Conservation (phyloP, 495 filamentous ascomycete genomes). For the Penicillium cinerascens region DNA sequence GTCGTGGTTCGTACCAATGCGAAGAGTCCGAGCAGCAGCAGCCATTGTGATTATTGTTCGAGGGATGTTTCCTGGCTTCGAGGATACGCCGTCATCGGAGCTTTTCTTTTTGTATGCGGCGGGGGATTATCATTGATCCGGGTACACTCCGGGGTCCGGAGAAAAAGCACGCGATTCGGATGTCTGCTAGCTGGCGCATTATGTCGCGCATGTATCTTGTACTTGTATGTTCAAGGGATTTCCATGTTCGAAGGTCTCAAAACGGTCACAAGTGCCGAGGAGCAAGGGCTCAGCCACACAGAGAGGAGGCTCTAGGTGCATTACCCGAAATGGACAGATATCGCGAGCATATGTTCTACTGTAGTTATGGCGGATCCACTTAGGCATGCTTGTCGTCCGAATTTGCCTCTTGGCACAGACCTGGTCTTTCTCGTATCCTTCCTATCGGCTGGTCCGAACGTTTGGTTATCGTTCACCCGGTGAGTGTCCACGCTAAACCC, state of each 20-base stretch:
- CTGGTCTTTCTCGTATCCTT: neutral
- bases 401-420: neutral
- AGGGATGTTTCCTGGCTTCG: conserved; percentile 21
- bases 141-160: conserved; percentile 20
- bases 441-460: neutral
- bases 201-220: neutral
- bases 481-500: conserved; percentile 24
- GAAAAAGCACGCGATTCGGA: conserved; percentile 13
- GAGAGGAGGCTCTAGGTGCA: neutral
- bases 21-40: conserved; percentile 54
- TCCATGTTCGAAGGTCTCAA: neutral
- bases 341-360: conserved; percentile 11
- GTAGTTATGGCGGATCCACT: neutral
- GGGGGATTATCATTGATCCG: conserved; percentile 24
- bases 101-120: conserved; percentile 25
- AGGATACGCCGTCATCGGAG: conserved; percentile 35
- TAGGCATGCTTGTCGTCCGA: neutral
- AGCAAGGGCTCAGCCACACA: neutral
- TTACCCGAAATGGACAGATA: conserved; percentile 12
- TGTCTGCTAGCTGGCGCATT: neutral
- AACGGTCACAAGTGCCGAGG: neutral
- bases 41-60: conserved; percentile 34
- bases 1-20: conserved; percentile 45
- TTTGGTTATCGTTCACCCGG: neutral
- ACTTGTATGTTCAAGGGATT: neutral